Evolutionary conservation across 352 stramenopile genomes (phyloP).

Genomic region (Phytophthora sp.): DNA sequence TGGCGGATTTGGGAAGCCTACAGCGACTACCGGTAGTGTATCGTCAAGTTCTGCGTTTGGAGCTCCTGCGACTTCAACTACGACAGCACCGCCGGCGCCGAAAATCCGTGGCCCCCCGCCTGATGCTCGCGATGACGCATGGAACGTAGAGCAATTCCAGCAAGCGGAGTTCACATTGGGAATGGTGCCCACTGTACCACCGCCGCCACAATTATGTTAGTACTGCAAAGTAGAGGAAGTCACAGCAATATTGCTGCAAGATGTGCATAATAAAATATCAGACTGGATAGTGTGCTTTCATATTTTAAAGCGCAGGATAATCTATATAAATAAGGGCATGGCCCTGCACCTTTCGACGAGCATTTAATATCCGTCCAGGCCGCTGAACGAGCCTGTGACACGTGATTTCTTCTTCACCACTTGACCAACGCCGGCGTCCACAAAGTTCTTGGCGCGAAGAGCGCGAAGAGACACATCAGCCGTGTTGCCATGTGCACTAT

Average conservation of each 20-base stretch:
- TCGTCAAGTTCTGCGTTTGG: constrained; percentile 24
- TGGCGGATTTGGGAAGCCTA: constrained; percentile 15
- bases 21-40: constrained; percentile 14
- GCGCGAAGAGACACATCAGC: constrained; percentile 69
- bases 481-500: constrained; percentile 45
- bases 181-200: constrained; percentile 67
- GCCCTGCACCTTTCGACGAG: neutral
- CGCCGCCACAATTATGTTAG: constrained; percentile 59
- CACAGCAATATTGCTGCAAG: neutral
- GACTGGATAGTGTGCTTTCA: constrained; percentile 17
- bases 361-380: constrained; percentile 39
- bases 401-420: constrained; percentile 60
- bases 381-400: constrained; percentile 33
- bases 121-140: constrained; percentile 59
- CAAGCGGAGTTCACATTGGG: constrained; percentile 57
- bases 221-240: neutral
- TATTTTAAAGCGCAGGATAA: constrained; percentile 21
- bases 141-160: constrained; percentile 68
- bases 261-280: constrained; percentile 10
- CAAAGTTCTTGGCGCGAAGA: constrained; percentile 72
- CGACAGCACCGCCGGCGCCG: constrained; percentile 15
- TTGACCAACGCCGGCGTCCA: constrained; percentile 55
- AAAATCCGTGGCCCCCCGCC: constrained; percentile 25
- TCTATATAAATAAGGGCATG: constrained; percentile 38
- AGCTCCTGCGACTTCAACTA: constrained; percentile 5